Evolutionary conservation across 1,284 basidiomycete genomes (phyloP).

Genomic region (Moniliophthora roreri): DNA sequence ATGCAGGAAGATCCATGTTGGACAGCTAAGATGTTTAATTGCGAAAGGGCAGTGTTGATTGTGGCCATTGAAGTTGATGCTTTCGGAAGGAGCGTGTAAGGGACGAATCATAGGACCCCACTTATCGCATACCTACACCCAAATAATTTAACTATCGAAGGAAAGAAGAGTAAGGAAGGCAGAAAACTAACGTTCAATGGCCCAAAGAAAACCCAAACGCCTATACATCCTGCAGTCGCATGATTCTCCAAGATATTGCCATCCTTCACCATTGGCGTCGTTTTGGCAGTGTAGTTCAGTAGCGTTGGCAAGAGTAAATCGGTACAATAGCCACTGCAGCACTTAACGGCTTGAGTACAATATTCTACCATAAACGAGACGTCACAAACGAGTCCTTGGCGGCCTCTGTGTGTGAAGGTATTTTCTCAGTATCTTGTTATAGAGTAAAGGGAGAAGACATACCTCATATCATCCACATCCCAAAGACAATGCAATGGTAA

Average conservation of each 20-base stretch:
- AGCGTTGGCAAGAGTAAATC: constrained; percentile 78
- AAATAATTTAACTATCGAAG: constrained; percentile 7
- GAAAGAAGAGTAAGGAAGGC: not conserved
- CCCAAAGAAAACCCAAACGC: constrained; percentile 70
- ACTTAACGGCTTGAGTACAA: constrained; percentile 82
- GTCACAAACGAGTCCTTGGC: constrained; percentile 80
- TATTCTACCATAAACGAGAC: constrained; percentile 88
- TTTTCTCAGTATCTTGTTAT: not conserved
- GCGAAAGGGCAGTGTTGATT: constrained; percentile 85
- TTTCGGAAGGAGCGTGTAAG: constrained; percentile 59
- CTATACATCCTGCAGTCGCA: constrained; percentile 72
- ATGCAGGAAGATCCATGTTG: constrained; percentile 96
- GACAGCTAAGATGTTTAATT: constrained; percentile 80
- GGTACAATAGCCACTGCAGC: constrained; percentile 67
- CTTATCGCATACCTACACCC: constrained; percentile 59
- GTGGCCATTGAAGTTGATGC: constrained; percentile 52
- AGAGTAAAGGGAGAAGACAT: constrained; percentile 22
- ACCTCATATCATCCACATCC: constrained; percentile 93
- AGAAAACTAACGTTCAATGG: constrained; percentile 62
- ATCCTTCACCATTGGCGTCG: constrained; percentile 59
- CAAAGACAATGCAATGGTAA: constrained; percentile 82
- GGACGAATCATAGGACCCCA: constrained; percentile 79
- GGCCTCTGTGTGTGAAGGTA: constrained; percentile 58
- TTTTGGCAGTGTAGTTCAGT: constrained; percentile 74
- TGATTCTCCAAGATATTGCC: constrained; percentile 53